phyloP scores from a whole-genome alignment of 139 green algal genomes.

The Coelastrella sp. region DNA sequence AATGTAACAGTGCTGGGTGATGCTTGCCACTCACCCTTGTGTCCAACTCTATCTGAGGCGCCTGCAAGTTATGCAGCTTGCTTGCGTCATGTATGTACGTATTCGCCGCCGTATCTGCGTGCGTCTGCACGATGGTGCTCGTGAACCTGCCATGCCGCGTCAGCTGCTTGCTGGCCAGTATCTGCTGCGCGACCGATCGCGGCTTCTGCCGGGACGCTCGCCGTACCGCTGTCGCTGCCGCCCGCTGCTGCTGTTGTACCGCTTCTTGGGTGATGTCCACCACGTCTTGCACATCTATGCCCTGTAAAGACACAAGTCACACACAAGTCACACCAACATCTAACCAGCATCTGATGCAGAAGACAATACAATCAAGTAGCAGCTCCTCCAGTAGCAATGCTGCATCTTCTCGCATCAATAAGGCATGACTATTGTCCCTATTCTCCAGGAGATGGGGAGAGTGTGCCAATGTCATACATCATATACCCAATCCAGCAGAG shows the following conservation, averaged over 20 bases:
- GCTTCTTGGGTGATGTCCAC: slow-evolving; percentile 1
- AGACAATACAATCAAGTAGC: too few species aligned
- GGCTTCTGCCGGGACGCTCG: background rate
- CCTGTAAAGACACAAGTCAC: background rate
- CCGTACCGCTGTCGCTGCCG: background rate
- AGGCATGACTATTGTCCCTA: too few species aligned
- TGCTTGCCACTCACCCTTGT: background rate
- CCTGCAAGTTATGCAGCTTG: slow-evolving; percentile 18
- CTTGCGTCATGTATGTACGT: slow-evolving; percentile 9
- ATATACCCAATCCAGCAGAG: slow-evolving; percentile 72
- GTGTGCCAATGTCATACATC: too few species aligned
- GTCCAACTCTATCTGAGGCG: background rate
- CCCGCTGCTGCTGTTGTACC: background rate
- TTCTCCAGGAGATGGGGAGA: too few species aligned
- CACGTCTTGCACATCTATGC: slow-evolving; percentile 20
- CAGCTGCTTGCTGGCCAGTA: slow-evolving; percentile 29
- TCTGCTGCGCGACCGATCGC: slow-evolving; percentile 17
- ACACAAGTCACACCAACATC: background rate
- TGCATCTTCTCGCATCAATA: too few species aligned
- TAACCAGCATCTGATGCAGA: background rate
- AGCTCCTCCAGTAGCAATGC: too few species aligned
- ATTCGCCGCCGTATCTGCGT: slow-evolving; percentile 5
- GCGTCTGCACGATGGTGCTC: slow-evolving; percentile 27
- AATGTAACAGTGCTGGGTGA: too few species aligned
- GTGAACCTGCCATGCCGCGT: slow-evolving; percentile 24